These are phyloP conservation scores for Benincasa hispida DNA, from an alignment of 306 rosid species.

Conservation along the genomic window DNA sequence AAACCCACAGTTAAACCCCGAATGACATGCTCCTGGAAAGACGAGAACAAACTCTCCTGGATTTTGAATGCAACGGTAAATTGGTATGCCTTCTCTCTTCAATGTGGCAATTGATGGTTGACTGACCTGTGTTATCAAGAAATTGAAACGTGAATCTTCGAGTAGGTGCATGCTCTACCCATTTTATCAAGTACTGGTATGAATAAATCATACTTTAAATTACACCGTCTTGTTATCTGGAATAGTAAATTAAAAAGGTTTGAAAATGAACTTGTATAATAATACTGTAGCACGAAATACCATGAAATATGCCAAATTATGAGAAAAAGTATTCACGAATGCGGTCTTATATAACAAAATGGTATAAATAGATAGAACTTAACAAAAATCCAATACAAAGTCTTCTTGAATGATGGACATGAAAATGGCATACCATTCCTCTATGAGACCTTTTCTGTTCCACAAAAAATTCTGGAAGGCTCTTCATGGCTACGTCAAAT, in stretches of 20 bases:
- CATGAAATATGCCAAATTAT: not conserved
- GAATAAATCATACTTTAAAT: not conserved
- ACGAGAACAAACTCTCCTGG: slow-evolving; percentile 67
- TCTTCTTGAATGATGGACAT: slow-evolving; percentile 5
- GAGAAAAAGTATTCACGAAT: not conserved
- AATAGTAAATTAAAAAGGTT: not conserved
- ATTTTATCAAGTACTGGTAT: not conserved
- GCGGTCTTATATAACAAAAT: not conserved
- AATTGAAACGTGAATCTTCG: not conserved
- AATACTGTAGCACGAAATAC: not conserved
- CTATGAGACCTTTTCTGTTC: slow-evolving; percentile 20
- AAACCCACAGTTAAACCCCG: slow-evolving; percentile 81
- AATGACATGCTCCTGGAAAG: slow-evolving; percentile 65
- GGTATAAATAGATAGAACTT: not conserved
- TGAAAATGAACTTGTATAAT: not conserved
- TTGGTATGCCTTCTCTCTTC: slow-evolving; percentile 56
- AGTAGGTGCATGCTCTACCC: not conserved
- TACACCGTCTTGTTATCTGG: not conserved
- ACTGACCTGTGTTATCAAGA: slow-evolving; percentile 31
- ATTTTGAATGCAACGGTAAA: slow-evolving; percentile 64
- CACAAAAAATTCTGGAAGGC: slow-evolving; percentile 18
- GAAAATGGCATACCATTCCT: slow-evolving; percentile 24
- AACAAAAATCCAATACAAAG: not conserved
- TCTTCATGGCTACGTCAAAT: slow-evolving; percentile 38
- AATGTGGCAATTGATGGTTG: slow-evolving; percentile 44